These are phyloP conservation scores for Penicillium silybi DNA, from an alignment of 495 filamentous ascomycete species.

Conservation along the genomic window DNA sequence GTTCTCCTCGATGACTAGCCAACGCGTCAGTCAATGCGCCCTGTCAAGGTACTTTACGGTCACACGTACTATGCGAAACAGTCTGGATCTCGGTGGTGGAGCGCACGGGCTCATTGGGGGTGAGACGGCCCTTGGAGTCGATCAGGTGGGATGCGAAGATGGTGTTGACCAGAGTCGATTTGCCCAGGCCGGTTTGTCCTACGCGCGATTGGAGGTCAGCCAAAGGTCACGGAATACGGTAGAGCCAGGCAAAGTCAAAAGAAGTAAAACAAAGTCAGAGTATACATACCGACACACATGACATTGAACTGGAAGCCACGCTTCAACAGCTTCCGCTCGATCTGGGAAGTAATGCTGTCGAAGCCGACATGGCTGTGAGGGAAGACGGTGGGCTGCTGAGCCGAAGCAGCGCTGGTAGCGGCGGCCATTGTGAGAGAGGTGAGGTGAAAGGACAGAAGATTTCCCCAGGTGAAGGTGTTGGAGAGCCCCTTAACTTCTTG, in stretches of 20 bases:
- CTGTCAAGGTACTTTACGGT: neutral
- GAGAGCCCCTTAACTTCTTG: slow-evolving; percentile 38
- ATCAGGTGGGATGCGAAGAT: slow-evolving; percentile 99
- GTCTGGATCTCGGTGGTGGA: slow-evolving; percentile 97
- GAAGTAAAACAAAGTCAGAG: neutral
- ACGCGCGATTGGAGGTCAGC: slow-evolving; percentile 16
- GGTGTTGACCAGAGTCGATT: slow-evolving; percentile 99
- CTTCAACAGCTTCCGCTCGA: slow-evolving; percentile 98
- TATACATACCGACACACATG: slow-evolving; percentile 92
- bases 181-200: slow-evolving; percentile 98
- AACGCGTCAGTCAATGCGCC: slow-evolving; percentile 15
- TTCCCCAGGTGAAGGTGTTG: slow-evolving; percentile 19
- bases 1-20: slow-evolving; percentile 90
- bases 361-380: slow-evolving; percentile 98
- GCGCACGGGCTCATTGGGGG: slow-evolving; percentile 88
- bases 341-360: slow-evolving; percentile 97
- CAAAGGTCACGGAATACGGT: neutral
- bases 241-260: neutral
- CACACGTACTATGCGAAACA: slow-evolving; percentile 75
- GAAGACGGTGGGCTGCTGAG: slow-evolving; percentile 61
- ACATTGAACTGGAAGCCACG: slow-evolving; percentile 99
- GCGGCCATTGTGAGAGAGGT: slow-evolving; percentile 45
- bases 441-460: slow-evolving; percentile 14
- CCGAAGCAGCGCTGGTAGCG: slow-evolving; percentile 45
- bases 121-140: slow-evolving; percentile 92